Percentiles rank a stretch among this genome's conserved stretches.
Evolutionary conservation across 2,329 filamentous ascomycete genomes (phyloP).

Genomic region (Chrysoporthe cubensis): DNA sequence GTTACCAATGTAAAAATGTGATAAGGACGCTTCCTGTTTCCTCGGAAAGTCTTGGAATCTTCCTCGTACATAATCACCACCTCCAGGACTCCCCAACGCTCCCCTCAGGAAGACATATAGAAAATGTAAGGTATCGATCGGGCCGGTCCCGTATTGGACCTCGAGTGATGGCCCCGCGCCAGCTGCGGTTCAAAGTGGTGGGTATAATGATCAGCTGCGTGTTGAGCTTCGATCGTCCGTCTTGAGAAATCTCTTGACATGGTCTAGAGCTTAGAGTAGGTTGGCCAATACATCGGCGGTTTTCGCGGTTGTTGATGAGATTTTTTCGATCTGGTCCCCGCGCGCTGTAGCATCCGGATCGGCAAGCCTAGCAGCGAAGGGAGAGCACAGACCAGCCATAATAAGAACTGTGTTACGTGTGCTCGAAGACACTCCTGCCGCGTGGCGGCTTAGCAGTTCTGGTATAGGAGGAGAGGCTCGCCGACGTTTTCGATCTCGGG

Average conservation of each 20-base stretch:
- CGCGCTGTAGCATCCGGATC: neutral
- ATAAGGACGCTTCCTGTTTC: neutral
- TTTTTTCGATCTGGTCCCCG: neutral
- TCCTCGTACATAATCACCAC: slow-evolving; percentile 19
- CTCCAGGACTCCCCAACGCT: neutral
- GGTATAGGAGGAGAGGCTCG: slow-evolving; percentile 91
- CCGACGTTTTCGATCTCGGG: slow-evolving; percentile 98
- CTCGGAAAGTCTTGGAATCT: slow-evolving; percentile 4
- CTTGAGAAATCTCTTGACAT: slow-evolving; percentile 4
- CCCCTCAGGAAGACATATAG: slow-evolving; percentile 2
- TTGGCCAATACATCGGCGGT: neutral
- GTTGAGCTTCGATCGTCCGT: neutral
- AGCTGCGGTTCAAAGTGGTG: neutral
- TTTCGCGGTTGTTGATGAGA: neutral
- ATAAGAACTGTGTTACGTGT: neutral
- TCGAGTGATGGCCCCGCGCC: neutral
- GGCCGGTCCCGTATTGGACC: neutral
- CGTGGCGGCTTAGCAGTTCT: slow-evolving; percentile 54
- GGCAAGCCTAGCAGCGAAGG: neutral
- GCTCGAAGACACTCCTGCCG: neutral
- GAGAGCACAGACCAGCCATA: neutral
- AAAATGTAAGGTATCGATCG: slow-evolving; percentile 2
- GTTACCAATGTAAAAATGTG: neutral
- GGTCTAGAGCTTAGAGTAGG: slow-evolving; percentile 1
- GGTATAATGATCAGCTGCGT: slow-evolving; percentile 17